Base-by-base conservation (phyloP, 1,139 yeast species). In the Sugiyamaella castrensis region DNA sequence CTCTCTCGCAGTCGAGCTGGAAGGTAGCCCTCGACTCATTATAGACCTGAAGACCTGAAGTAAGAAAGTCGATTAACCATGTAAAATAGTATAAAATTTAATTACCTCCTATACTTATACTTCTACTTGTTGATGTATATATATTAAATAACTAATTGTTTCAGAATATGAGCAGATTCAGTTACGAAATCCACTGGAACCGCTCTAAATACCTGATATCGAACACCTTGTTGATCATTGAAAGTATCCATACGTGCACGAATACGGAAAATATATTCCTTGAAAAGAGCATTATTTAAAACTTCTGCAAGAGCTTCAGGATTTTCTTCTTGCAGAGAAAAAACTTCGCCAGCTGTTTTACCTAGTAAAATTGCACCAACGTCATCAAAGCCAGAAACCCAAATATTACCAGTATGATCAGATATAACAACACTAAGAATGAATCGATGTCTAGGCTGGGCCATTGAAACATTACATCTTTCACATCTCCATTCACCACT, bases 401-500 rank as follows among this genome's bases (percentile, higher is more conserved):
- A 89, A 54, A 89, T 70, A 66, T 85, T 92, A 26, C 91, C 95
- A 2, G 95, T 76, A 53, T 76, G 74, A 67, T 94, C 99, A 64
- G 82, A 76, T 10, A 89, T 77, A 2, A 88, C 79, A 46, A 82
- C 70, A 24, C 84, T 82, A 58, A 91, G 68, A 50, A 91, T 81
- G 60, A 86, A 94, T 65, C 98, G 79, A 70, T 86, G 82, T 44
- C 76, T 73, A 30, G 98, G 97, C 51, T 74, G 76, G 2, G 77
- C 73, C 62, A 80, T 82, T 50, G 78, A 77, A 50, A 77, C 72
- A 60, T 87, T 84, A 76, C 98, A 91, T 67, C 84, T 85, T 66
- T 89, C 98, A 73, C 99, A 94, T 67, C 95, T 80, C 96, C 96
- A 92, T 24, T 82, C 73, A 15, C 83, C 87, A 65, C 84, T 87